Evolutionary conservation across 441 rosid species (phyloP).

Genomic region (Oxalis stricta): DNA sequence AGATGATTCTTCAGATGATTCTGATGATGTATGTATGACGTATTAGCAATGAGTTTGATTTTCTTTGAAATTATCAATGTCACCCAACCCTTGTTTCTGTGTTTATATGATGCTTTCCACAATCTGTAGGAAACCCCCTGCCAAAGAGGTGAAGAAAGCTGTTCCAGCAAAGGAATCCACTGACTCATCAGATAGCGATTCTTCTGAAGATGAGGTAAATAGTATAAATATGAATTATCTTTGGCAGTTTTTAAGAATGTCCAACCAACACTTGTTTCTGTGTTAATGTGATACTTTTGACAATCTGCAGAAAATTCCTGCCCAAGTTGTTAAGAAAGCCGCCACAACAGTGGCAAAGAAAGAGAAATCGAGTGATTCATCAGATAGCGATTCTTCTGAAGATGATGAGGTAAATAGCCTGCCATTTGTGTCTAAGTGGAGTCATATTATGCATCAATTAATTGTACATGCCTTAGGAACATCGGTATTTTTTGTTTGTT

Average conservation of each 20-base stretch:
- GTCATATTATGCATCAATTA: no score
- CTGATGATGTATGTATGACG: no score
- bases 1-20: no score
- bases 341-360: slow-evolving; percentile 1
- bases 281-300: neutral
- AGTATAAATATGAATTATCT: no score
- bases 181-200: slow-evolving; percentile 9
- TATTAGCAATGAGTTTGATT: no score
- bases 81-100: no score
- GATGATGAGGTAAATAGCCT: slow-evolving; percentile 18
- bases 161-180: slow-evolving; percentile 2
- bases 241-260: no score
- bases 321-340: slow-evolving; percentile 3
- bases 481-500: no score
- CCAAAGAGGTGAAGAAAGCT: slow-evolving; percentile 1
- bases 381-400: slow-evolving; percentile 12
- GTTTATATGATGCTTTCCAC: no score
- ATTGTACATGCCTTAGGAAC: no score
- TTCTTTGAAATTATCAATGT: no score
- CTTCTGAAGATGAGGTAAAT: slow-evolving; percentile 9
- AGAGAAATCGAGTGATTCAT: slow-evolving; percentile 7
- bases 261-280: no score
- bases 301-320: neutral
- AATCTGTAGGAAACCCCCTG: neutral
- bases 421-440: neutral